Base-by-base conservation (phyloP, 2,329 filamentous ascomycete species). In the Hawksworthiomyces lignivorus region DNA sequence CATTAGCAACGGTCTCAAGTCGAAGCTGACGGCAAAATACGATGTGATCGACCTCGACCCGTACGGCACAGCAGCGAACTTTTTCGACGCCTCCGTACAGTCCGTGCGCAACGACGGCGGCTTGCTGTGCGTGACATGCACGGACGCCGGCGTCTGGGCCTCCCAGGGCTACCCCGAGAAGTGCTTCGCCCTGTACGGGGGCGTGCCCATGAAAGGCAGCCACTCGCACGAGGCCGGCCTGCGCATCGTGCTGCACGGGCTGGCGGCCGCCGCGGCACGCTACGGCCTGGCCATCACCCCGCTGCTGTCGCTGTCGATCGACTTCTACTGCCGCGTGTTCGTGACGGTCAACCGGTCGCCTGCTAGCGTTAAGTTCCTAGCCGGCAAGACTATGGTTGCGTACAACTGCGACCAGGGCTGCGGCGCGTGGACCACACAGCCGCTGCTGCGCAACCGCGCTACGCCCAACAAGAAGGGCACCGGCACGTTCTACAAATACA, bases 31-130 rank as follows among this genome's bases (percentile, higher is more conserved):
- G 24, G 64, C 67, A 48, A 72, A 79, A 56, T 98, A 94, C 60
- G 87, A 97, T 60, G 89, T 96, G 18, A 92, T 98, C 49, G 92
- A 98, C 59, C 74, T 98, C 22, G 92, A 98, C 59, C 92, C 92
- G 0, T 98, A 98, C 55, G 92, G 92, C 31, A 94, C 87, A 0
- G 92, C 90, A 1, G 87, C 86, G 9, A 85, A 87, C 2, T 98
- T 98, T 61, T 74, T 98, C 41, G 92, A 98, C 58, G 81, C 87
- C 2, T 88, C 92, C 2, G 70, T 98, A 8, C 89, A 96, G 62
- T 80, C 86, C 2, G 75, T 96, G 7, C 80, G 74, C 36, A 76
- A 84, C 49, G 87, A 96, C 52, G 90, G 90, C 2, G 92, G 92
- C 4, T 70, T 98, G 29, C 73, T 98, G 5, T 96, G 89, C 59